Evolutionary conservation across 148 eudicot species (phyloP), one percentile per base, ranked within the genome.

Genomic region (Bassia scoparia): DNA sequence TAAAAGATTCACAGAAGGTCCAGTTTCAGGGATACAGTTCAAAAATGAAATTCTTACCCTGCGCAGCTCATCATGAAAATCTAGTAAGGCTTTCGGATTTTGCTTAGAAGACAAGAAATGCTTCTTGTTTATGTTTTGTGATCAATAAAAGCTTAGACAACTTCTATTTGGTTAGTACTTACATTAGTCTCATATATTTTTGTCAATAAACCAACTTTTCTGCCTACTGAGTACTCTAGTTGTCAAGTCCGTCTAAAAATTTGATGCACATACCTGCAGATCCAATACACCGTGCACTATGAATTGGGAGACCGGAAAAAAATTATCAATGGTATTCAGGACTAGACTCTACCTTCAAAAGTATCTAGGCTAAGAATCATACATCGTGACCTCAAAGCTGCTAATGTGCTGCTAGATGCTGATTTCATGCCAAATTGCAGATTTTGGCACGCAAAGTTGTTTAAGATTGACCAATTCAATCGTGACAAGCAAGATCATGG

Each of bases 361-460:
- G 81, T 82, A 38, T 85, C 88, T 20, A 59, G 81, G 37, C 55
- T 82, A 4, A 55, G 80, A 14, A 78, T 85, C 3, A 74, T 82
- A 37, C 85, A 85, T 64, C 77, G 76, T 30, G 86, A 85, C 69
- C 78, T 85, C 23, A 82, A 79, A 82, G 80, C 85, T 2, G 79
- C 74, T 26, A 85, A 85, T 68, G 79, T 85, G 31, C 70, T 85
- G 18, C 34, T 85, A 55, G 85, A 82, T 17, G 80, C 52, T 5
- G 61, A 75, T 12, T 77, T 75, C 82, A 74, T 67, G 83, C 88
- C 16, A 85, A 85, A 85, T 85, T 64, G 77, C 85, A 12, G 85
- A 85, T 66, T 85, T 84, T 71, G 83, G 87, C 44, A 71, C 69
- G 80, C 85, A 29, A 80, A 79, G 53, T 41, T 80, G 54, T 85